phyloP scores from a whole-genome alignment of 768 basidiomycete species.

The Russula brevipes region DNA sequence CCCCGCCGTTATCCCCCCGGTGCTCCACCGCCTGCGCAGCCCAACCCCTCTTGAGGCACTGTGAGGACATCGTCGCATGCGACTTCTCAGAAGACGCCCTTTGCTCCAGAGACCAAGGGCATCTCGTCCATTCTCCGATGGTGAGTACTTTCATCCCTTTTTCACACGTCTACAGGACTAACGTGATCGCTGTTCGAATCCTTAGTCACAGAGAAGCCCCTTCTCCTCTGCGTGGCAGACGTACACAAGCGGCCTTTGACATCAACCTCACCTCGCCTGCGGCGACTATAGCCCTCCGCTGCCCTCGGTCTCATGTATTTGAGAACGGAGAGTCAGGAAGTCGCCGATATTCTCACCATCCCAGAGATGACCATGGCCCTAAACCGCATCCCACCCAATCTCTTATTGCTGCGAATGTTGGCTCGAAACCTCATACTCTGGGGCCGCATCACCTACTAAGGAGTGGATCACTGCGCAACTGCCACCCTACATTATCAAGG shows the following conservation, averaged over 20 bases:
- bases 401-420: conserved; percentile 77
- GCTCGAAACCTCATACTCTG: conserved; percentile 81
- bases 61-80: no score
- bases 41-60: no score
- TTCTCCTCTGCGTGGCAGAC: conserved; percentile 34
- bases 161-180: no score
- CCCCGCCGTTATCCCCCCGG: no score
- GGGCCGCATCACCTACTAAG: conserved; percentile 64
- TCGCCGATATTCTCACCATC: conserved; percentile 79
- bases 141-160: no score
- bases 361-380: conserved; percentile 76
- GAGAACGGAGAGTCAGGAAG: conserved; percentile 73
- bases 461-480: conserved; percentile 73
- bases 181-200: conserved; percentile 40
- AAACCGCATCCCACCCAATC: conserved; percentile 82
- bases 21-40: no score
- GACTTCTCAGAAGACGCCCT: no score
- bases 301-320: conserved; percentile 93
- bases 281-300: conserved; percentile 51
- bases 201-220: conserved; percentile 71
- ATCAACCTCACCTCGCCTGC: conserved; percentile 88
- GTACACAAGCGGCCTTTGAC: conserved; percentile 56
- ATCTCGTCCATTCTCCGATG: no score
- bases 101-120: no score
- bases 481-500: conserved; percentile 57